Evolutionary conservation across 2,329 filamentous ascomycete species (phyloP), one percentile per base, ranked within the genome.

Genomic region (Xylariomycetidae sp.): DNA sequence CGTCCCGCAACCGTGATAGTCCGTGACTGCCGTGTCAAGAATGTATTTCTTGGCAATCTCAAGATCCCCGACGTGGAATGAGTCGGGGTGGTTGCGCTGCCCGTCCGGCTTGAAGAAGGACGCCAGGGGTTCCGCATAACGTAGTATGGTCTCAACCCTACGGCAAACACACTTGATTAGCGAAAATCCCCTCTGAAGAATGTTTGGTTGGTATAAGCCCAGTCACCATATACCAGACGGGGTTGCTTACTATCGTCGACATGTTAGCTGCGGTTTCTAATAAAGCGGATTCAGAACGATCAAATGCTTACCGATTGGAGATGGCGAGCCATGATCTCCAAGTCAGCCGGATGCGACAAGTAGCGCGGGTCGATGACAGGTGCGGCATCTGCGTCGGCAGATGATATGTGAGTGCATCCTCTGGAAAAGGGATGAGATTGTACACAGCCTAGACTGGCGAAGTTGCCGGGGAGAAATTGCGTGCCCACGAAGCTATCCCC

Each of bases 321-420:
- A 9, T 58, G 56, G 2, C 46, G 40, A 2, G 49, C 54, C 15
- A 70, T 58, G 20, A 50, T 68, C 50, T 71, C 69, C 25, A 76
- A 50, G 40, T 74, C 72, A 30, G 69, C 60, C 4, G 70, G 66
- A 34, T 71, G 51, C 8, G 62, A 66, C 40, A 77, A 66, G 53
- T 66, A 76, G 19, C 67, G 63, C 12, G 69, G 67, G 37, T 74
- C 66, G 31, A 77, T 73, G 16, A 69, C 61, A 2, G 64, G 61
- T 17, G 59, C 53, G 12, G 63, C 62, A n/a, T 53, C 50, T 4
- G 63, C 54, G 22, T 65, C 59, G 1, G 61, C 36, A 4, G 59
- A 61, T 9, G 57, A 56, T 38, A 78, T 72, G 46, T 77, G 74
- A 37, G 74, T 67, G 22, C 62, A 54, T 9, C 73, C 73, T 1